Evolutionary conservation across 441 rosid genomes (phyloP), one percentile per base, ranked within the genome.

Genomic region (Syzygium syzygioides): DNA sequence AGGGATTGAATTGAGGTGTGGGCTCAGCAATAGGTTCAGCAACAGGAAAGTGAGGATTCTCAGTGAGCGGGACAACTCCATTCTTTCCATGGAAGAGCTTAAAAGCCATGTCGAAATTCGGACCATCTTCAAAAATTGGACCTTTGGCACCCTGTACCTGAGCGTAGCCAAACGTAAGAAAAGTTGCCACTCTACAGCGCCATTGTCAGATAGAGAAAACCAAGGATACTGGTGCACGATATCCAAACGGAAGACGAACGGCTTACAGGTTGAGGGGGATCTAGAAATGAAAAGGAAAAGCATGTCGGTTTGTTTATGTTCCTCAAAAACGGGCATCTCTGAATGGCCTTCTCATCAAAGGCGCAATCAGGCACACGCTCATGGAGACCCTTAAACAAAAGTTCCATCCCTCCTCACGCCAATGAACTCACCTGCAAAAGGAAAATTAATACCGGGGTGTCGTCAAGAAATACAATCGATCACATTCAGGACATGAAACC

Each of bases 41-140:
- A 89, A 88, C 86, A 76, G 64, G 84, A 79, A 68, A 86, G 89
- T 85, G 85, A 19, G 95, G 93, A 88, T 64, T 83, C 85, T 89
- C 94, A 20, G 95, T 91, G 34, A 97, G 95, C 11, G 99, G 99
- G 45, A 97, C 94, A 85, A 97, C 89, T 64, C 99, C 98, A 86
- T 96, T 95, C 89, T 94, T 94, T 54, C 98, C 98, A 89, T 96
- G 99, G 91, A 97, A 97, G 68, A 96, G 94, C 90, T 92, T 94
- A 89, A 95, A 97, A 11, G 96, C 97, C 87, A 86, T 87, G 85
- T 93, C 95, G 90, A 96, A 95, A 86, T 92, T 92, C 15, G 96
- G 95, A 88, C 95, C 98, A 93, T 97, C 98, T 87, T 96, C 98
- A 92, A 97, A 97, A 85, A 97, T 96, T 9, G 98, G 99, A 88